Conservation (phyloP, 495 filamentous ascomycete genomes). For the Aspergillus bertholletiae region DNA sequence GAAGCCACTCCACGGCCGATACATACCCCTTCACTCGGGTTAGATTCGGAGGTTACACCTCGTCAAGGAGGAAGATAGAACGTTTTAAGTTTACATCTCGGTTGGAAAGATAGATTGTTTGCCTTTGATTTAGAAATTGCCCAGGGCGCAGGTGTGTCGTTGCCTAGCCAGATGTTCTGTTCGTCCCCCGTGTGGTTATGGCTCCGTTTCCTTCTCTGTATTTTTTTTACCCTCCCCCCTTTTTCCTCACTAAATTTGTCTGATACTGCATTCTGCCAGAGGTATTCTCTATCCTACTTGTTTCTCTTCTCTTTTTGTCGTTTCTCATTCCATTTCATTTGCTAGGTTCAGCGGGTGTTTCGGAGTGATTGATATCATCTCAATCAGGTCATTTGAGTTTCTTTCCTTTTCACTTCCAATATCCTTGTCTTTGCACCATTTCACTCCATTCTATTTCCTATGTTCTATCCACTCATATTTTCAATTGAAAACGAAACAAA, state of each 20-base stretch:
- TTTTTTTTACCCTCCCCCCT: neutral
- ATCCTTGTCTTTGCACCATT: neutral
- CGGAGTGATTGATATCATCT: constrained; percentile 11
- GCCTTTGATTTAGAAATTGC: neutral
- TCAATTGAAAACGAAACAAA: neutral
- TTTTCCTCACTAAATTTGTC: neutral
- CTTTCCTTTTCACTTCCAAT: constrained; percentile 5
- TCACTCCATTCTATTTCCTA: neutral
- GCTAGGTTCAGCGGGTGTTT: constrained; percentile 22
- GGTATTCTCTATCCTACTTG: neutral
- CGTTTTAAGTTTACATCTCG: neutral
- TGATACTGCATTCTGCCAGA: neutral
- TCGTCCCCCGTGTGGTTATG: neutral
- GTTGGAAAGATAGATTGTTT: constrained; percentile 10
- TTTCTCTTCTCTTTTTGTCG: neutral
- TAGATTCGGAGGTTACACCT: constrained; percentile 64
- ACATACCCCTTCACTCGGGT: constrained; percentile 27
- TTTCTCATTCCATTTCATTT: constrained; percentile 3
- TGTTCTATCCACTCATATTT: neutral
- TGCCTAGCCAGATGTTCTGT: neutral
- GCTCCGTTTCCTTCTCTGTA: neutral
- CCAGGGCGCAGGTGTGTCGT: neutral
- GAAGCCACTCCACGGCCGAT: constrained; percentile 39
- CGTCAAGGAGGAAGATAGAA: constrained; percentile 21
- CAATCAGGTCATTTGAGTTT: constrained; percentile 11